Base-by-base conservation (phyloP, 192 early-diverging fungal species). In the Thoreauomyces humboldtii region DNA sequence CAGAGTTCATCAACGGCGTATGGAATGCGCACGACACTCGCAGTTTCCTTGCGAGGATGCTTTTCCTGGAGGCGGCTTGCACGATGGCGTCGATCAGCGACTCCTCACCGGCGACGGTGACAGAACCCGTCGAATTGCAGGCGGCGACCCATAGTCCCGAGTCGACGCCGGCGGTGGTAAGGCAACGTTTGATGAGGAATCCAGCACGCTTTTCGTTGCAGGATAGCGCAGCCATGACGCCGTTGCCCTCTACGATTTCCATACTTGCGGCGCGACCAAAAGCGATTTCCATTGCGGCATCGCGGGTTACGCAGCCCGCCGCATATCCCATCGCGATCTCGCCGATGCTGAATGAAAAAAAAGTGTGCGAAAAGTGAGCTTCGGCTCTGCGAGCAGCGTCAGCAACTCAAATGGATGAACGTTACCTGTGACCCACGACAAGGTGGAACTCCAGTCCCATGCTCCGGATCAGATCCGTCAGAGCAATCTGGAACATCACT, bases 301-400 rank as follows among this genome's bases (percentile, higher is more conserved):
- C 32, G 22, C 38, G n/a, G 25, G 43, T 43, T 14, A 74, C 45
- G 38, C 19, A 24, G 12, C 73, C 73, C 19, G 53, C 46, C 12
- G 72, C 72, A 36, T 69, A 73, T 19, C 41, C 44, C 48, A 56
- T 56, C 28, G 72, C 73, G 34, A 74, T 50, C 51, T 74, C 73
- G 19, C 73, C 73, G 44, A 74, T 46, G n/a, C n/a, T n/a, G n/a
- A n/a, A n/a, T n/a, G n/a, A n/a, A n/a, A n/a, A n/a, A 57, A n/a
- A 21, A 21, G 15, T 52, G 1, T 17, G 15, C 19, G 25, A 52
- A 52, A 21, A 14, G 25, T 52, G 17, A 1, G 25, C 50, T 21
- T 52, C 15, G n/a, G n/a, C n/a, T n/a, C n/a, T n/a, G n/a, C n/a
- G n/a, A n/a, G n/a, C n/a, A n/a, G n/a, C n/a, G n/a, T n/a, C n/a